Percentiles rank a stretch among this genome's conserved stretches.
Conservation (phyloP, 345 rosid genomes). For the Euphorbia peplus region DNA sequence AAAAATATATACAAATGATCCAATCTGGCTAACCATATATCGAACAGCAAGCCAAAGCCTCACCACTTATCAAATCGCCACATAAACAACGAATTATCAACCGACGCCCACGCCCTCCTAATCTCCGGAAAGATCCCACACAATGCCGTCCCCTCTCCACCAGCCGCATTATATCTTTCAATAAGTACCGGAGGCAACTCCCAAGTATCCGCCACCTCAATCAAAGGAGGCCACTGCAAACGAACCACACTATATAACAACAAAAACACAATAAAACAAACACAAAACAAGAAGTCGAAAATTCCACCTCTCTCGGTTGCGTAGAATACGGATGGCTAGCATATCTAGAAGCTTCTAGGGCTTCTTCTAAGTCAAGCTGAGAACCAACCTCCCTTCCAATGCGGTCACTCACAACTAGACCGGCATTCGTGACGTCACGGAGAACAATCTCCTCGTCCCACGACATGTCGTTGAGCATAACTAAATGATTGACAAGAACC, state of each 20-base stretch:
- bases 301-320: constrained; percentile 75
- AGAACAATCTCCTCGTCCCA: constrained; percentile 72
- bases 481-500: neutral
- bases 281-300: neutral
- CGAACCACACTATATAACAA: constrained; percentile 12
- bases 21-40: neutral
- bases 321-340: constrained; percentile 87
- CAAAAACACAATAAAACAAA: neutral
- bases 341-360: constrained; percentile 88
- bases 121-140: constrained; percentile 96
- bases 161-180: constrained; percentile 86
- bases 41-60: constrained; percentile 3
- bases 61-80: constrained; percentile 98
- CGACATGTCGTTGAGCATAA: constrained; percentile 40
- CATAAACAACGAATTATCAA: constrained; percentile 79
- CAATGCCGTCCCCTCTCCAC: constrained; percentile 95
- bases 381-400: constrained; percentile 77
- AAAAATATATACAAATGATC: neutral
- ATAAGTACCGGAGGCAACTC: constrained; percentile 81
- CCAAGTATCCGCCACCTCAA: constrained; percentile 75
- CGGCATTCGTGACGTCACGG: constrained; percentile 85
- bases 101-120: constrained; percentile 95
- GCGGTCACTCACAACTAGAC: constrained; percentile 67
- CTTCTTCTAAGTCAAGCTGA: constrained; percentile 86
- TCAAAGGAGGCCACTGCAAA: constrained; percentile 90